Percentiles rank a stretch among this genome's conserved stretches.
phyloP scores from a whole-genome alignment of 177 flowering plant genomes.

The Telopea speciosissima region DNA sequence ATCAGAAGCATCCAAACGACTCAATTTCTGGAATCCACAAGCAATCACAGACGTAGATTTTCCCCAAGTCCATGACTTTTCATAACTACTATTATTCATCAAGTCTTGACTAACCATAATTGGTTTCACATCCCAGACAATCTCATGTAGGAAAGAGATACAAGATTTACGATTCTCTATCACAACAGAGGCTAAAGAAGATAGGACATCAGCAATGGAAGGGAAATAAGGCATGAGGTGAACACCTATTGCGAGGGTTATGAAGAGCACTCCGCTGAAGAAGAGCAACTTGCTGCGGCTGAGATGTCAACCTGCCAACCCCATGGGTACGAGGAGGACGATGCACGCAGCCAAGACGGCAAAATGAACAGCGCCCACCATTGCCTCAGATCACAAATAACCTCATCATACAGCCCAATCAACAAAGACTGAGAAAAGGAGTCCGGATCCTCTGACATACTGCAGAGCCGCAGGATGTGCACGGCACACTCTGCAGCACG shows the following conservation, averaged over 20 bases:
- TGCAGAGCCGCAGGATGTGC: too few relatives aligned
- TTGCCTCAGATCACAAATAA: not conserved
- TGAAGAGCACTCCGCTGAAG: constrained; percentile 66
- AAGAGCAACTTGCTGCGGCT: constrained; percentile 75
- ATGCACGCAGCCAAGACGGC: constrained; percentile 57
- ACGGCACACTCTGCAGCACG: too few relatives aligned
- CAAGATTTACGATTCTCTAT: constrained; percentile 40
- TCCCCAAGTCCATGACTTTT: not conserved
- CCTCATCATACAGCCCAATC: not conserved
- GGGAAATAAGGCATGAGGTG: constrained; percentile 69
- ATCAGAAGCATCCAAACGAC: constrained; percentile 1
- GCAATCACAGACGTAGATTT: not conserved
- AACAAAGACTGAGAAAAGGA: too few relatives aligned
- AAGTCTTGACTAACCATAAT: not conserved
- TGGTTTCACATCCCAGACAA: constrained; percentile 6
- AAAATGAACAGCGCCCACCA: constrained; percentile 23
- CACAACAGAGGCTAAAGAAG: constrained; percentile 24
- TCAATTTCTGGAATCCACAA: not conserved
- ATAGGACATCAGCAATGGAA: constrained; percentile 26
- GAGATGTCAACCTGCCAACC: constrained; percentile 68
- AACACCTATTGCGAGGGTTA: constrained; percentile 62
- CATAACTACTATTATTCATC: not conserved
- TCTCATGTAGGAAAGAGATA: constrained; percentile 5
- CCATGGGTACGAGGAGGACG: constrained; percentile 67
- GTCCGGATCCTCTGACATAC: too few relatives aligned